A percentile compares a stretch with the other conserved stretches of the same genome.
Conservation (phyloP, 345 rosid species). For the Eucalyptus globulus region DNA sequence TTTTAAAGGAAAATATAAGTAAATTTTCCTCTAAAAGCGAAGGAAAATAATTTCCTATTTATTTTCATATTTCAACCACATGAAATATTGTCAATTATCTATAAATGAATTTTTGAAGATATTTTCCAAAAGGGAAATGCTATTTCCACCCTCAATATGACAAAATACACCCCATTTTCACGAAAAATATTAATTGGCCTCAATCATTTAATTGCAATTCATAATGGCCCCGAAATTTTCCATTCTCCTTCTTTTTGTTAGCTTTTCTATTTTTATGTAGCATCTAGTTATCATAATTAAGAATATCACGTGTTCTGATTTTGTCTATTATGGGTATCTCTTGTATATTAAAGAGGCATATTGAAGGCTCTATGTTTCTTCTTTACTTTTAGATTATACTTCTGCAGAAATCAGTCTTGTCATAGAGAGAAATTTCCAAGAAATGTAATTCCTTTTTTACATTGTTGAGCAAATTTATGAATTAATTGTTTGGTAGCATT, state of each 20-base stretch:
- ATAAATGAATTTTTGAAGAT: not conserved
- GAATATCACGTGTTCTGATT: not conserved
- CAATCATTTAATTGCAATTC: not conserved
- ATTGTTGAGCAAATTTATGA: not conserved
- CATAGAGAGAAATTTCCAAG: not conserved
- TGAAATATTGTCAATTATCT: not conserved
- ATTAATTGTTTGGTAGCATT: not conserved
- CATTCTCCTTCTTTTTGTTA: no score
- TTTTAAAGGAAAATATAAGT: not conserved
- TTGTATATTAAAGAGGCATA: not conserved
- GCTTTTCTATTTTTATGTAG: no score
- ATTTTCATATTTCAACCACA: not conserved
- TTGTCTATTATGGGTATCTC: not conserved
- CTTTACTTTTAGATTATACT: not conserved
- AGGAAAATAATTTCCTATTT: not conserved
- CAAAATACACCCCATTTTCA: not conserved
- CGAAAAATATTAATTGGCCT: not conserved
- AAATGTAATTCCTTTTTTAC: not conserved
- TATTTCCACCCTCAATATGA: not conserved
- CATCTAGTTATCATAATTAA: not conserved
- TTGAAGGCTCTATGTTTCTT: not conserved
- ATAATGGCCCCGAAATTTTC: not conserved
- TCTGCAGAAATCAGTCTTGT: not conserved
- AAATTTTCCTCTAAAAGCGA: not conserved
- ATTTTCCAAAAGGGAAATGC: no score